These are phyloP conservation scores for Tubosaeta sp. DNA, from an alignment of 768 basidiomycete species.

Conservation along the genomic window DNA sequence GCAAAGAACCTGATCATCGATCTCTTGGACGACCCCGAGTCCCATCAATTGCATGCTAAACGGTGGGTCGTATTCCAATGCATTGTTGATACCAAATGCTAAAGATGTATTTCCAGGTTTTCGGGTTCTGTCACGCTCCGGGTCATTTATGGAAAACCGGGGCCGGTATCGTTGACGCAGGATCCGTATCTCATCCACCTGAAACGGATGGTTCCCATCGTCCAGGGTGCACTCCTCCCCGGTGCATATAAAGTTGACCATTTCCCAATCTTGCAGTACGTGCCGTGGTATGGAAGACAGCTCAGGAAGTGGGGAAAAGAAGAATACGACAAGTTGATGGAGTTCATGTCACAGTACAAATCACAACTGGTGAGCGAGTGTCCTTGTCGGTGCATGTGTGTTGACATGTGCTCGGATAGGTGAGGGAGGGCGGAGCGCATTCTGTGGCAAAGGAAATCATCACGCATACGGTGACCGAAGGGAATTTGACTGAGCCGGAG, in stretches of 20 bases:
- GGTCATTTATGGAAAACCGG: conserved; percentile 27
- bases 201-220: conserved; percentile 25
- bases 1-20: conserved; percentile 20
- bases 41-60: conserved; percentile 22
- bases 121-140: conserved; percentile 25
- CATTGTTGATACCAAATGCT: too few relatives aligned
- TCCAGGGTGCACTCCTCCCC: conserved; percentile 29
- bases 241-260: conserved; percentile 34
- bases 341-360: conserved; percentile 42
- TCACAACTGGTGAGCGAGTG: conserved; percentile 36
- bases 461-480: conserved; percentile 41
- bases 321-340: conserved; percentile 47
- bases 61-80: conserved; percentile 31
- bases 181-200: conserved; percentile 26
- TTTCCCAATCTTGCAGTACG: conserved; percentile 36
- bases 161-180: conserved; percentile 8
- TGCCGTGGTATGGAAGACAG: conserved; percentile 61
- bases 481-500: conserved; percentile 48
- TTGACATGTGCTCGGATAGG: conserved; percentile 3
- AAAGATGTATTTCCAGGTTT: conserved; percentile 11
- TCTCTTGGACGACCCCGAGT: conserved; percentile 21
- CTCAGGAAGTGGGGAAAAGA: conserved; percentile 51
- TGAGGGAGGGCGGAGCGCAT: conserved; percentile 3
- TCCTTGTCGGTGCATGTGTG: too few relatives aligned
- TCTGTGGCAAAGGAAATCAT: conserved; percentile 54